These are phyloP conservation scores for Orbilia quercus DNA, from an alignment of 2,329 filamentous ascomycete genomes.

Conservation along the genomic window DNA sequence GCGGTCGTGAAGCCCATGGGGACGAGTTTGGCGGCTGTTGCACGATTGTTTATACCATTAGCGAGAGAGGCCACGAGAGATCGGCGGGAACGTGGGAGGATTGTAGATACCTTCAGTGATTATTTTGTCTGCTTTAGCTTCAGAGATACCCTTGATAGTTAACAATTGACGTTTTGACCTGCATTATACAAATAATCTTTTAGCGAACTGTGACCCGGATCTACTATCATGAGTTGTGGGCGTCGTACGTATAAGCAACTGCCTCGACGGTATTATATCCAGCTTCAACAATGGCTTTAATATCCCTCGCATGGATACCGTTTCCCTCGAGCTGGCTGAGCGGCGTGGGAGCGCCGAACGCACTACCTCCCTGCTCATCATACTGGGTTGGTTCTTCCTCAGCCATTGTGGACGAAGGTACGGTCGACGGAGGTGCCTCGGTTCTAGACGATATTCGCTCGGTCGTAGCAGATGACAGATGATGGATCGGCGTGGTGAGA, in stretches of 20 bases:
- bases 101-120: conserved; percentile 78
- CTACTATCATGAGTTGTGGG: neutral
- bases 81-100: conserved; percentile 4
- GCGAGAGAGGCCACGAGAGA: conserved; percentile 1
- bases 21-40: conserved; percentile 86
- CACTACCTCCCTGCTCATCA: conserved; percentile 74
- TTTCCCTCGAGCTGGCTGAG: conserved; percentile 80
- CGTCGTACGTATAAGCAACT: conserved; percentile 84
- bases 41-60: conserved; percentile 38
- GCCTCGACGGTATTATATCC: conserved; percentile 96
- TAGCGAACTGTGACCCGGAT: neutral
- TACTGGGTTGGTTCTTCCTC: conserved; percentile 75
- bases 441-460: conserved; percentile 43
- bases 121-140: conserved; percentile 93
- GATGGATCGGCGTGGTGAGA: conserved; percentile 14
- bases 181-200: neutral
- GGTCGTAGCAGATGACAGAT: conserved; percentile 48
- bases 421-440: conserved; percentile 41
- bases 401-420: conserved; percentile 52
- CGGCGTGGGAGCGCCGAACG: conserved; percentile 92
- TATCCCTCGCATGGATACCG: conserved; percentile 72
- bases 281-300: conserved; percentile 89
- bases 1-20: conserved; percentile 99
- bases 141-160: conserved; percentile 97
- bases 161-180: conserved; percentile 80